A percentile compares a stretch with the other conserved stretches of the same genome.
Conservation (phyloP, 169 alveolate genomes). For the Cyclospora cayetanensis region DNA sequence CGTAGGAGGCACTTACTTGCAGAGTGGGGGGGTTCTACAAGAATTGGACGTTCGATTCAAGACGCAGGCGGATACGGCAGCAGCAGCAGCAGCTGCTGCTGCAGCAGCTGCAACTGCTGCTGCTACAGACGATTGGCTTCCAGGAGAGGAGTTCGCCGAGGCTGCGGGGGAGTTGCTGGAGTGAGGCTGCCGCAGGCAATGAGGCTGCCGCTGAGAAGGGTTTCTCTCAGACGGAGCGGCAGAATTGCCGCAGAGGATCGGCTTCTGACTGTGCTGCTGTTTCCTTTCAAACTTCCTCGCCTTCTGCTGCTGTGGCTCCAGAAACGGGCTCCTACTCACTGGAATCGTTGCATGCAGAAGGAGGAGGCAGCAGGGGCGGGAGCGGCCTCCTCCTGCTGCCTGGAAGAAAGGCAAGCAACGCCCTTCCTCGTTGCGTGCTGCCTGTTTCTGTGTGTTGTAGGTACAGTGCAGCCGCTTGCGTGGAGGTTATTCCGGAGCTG, state of each 20-base stretch:
- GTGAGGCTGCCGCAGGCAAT: background rate
- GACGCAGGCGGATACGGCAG: background rate
- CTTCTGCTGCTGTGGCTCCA: too few species aligned
- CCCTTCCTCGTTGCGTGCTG: background rate
- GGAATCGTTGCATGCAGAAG: too few species aligned
- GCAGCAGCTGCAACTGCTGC: conserved; percentile 6
- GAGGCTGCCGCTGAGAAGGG: background rate
- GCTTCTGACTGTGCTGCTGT: background rate
- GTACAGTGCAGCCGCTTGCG: conserved; percentile 67
- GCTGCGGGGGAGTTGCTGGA: background rate
- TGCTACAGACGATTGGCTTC: background rate
- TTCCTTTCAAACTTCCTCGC: too few species aligned
- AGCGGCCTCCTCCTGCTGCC: too few species aligned
- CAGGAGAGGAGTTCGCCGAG: background rate
- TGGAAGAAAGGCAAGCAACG: too few species aligned
- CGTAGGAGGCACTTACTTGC: background rate
- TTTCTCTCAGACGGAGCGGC: background rate
- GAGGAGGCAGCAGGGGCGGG: too few species aligned
- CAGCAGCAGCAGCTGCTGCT: background rate
- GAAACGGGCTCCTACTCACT: too few species aligned
- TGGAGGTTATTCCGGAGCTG: conserved; percentile 24
- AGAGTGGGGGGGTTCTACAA: background rate
- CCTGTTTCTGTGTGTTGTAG: conserved; percentile 19
- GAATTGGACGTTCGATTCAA: background rate
- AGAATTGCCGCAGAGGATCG: background rate